Conservation (phyloP, 2,329 filamentous ascomycete genomes). For the Geoglossum cookeanum region DNA sequence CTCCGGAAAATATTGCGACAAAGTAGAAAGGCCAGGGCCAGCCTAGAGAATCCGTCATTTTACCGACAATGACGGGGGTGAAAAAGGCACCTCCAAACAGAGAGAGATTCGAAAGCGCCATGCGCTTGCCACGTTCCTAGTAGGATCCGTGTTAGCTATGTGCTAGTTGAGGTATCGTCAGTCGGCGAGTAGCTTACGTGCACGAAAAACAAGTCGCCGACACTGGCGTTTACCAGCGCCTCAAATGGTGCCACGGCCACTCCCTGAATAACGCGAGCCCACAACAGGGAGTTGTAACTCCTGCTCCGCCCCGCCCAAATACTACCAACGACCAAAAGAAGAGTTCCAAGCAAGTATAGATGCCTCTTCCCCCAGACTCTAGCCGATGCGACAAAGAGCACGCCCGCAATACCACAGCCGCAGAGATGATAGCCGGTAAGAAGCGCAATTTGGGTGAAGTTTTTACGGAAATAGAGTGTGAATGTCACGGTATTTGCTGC, state of each 20-base stretch:
- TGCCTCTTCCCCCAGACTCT: conserved; percentile 89
- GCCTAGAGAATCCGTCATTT: conserved; percentile 56
- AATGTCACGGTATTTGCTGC: conserved; percentile 75
- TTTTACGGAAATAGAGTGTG: conserved; percentile 41
- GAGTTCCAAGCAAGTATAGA: conserved; percentile 58
- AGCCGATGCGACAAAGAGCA: conserved; percentile 72
- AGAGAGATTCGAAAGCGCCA: conserved; percentile 62
- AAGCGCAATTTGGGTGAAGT: conserved; percentile 59
- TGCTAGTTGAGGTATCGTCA: not conserved
- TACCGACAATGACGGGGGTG: conserved; percentile 79
- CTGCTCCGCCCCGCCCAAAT: conserved; percentile 58
- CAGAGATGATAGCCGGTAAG: conserved; percentile 77
- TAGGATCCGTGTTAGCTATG: not conserved
- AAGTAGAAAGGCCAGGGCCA: conserved; percentile 84
- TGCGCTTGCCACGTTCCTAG: conserved; percentile 58
- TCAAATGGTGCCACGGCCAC: conserved; percentile 79
- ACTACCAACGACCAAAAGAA: conserved; percentile 54
- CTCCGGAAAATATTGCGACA: conserved; percentile 63
- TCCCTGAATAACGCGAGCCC: conserved; percentile 69
- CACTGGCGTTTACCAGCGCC: conserved; percentile 68
- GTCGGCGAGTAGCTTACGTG: conserved; percentile 35
- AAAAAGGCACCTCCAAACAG: conserved; percentile 53
- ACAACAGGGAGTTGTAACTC: conserved; percentile 54
- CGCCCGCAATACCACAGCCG: conserved; percentile 61
- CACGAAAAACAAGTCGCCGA: conserved; percentile 81